Conservation (phyloP, 2,329 filamentous ascomycete genomes). For the Dactylella cylindrospora region DNA sequence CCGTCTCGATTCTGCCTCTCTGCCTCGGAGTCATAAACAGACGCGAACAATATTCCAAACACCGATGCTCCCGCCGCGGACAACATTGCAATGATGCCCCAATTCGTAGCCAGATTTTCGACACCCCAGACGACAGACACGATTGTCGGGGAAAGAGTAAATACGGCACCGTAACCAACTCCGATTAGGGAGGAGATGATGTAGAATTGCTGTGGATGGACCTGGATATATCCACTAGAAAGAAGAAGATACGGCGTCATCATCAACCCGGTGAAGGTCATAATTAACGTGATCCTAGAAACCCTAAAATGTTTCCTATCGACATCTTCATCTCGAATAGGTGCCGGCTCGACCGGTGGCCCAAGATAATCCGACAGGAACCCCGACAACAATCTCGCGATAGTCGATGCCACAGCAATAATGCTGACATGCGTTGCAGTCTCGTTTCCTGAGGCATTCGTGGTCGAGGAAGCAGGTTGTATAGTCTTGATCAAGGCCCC, state of each 20-base stretch:
- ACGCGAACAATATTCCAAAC: conserved; percentile 88
- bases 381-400: conserved; percentile 86
- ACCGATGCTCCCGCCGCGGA: conserved; percentile 84
- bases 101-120: conserved; percentile 98
- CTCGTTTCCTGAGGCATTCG: conserved; percentile 54
- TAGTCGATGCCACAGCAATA: conserved; percentile 83
- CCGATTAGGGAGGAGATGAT: conserved; percentile 81
- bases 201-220: conserved; percentile 78
- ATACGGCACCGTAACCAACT: conserved; percentile 88
- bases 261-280: conserved; percentile 72
- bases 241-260: conserved; percentile 75
- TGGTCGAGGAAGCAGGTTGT: conserved; percentile 62
- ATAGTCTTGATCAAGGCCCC: conserved; percentile 89
- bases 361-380: conserved; percentile 86
- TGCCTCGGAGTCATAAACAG: conserved; percentile 71
- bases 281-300: conserved; percentile 77
- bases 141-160: conserved; percentile 85
- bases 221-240: conserved; percentile 72
- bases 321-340: conserved; percentile 50
- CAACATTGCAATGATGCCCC: conserved; percentile 90
- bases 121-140: conserved; percentile 98
- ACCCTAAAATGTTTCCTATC: conserved; percentile 55
- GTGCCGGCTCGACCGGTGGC: conserved; percentile 56
- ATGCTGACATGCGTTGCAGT: conserved; percentile 89
- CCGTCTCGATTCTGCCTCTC: conserved; percentile 51